Percentiles rank a stretch among this genome's conserved stretches.
Conservation (phyloP, 768 basidiomycete genomes). For the Clitopilus passeckerianus region DNA sequence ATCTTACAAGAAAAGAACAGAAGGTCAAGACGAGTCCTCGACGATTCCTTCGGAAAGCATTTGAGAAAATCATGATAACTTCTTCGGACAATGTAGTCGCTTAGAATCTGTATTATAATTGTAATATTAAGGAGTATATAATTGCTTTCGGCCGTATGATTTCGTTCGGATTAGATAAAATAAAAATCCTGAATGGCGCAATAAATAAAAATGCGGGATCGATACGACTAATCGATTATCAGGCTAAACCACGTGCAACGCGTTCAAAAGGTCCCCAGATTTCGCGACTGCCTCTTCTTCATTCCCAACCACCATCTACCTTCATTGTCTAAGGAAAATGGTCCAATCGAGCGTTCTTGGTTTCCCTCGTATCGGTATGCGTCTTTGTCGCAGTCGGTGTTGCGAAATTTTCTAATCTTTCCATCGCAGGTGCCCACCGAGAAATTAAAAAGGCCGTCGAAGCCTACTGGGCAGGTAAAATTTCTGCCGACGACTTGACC, state of each 20-base stretch:
- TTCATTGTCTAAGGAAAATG: constrained; percentile 39
- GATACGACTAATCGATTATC: constrained; percentile 30
- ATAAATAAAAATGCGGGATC: neutral
- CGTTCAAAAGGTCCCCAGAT: constrained; percentile 23
- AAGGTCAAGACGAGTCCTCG: neutral
- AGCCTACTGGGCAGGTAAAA: constrained; percentile 95
- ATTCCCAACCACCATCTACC: constrained; percentile 23
- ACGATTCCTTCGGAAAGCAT: neutral
- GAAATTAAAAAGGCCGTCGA: constrained; percentile 98
- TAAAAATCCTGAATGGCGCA: neutral
- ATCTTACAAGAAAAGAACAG: neutral
- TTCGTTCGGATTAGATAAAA: neutral
- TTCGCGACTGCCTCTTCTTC: constrained; percentile 15
- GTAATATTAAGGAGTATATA: neutral
- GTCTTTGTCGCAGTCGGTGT: neutral
- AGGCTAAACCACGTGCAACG: constrained; percentile 29
- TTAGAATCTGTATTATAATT: neutral
- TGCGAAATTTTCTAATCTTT: neutral
- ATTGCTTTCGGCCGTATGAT: constrained; percentile 1
- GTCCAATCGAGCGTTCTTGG: constrained; percentile 84
- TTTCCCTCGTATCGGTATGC: constrained; percentile 84
- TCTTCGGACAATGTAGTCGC: neutral
- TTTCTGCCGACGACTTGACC: constrained; percentile 81
- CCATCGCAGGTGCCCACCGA: constrained; percentile 73
- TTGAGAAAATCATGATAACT: neutral